These are phyloP conservation scores for Citrus australasica DNA, from an alignment of 345 rosid genomes.

Conservation along the genomic window DNA sequence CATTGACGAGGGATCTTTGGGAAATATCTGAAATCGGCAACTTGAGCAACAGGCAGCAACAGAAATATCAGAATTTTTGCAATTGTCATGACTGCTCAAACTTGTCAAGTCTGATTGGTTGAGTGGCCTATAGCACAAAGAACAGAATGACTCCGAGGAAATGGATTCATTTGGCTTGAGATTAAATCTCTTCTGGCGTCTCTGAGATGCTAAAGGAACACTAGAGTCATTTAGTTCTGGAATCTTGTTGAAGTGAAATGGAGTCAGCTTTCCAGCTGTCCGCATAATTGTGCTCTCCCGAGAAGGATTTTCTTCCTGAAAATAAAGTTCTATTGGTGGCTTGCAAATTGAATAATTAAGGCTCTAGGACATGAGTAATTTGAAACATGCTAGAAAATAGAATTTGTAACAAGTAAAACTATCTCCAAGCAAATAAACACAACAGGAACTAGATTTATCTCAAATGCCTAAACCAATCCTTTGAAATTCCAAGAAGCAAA, in stretches of 20 bases:
- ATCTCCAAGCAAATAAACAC: not conserved
- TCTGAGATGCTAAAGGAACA: conserved; percentile 77
- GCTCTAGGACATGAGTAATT: not conserved
- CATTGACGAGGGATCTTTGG: conserved; percentile 50
- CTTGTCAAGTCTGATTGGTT: conserved; percentile 35
- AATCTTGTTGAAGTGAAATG: conserved; percentile 81
- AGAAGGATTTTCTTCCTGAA: conserved; percentile 87
- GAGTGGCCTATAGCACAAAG: conserved; percentile 72
- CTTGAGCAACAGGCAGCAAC: conserved; percentile 68
- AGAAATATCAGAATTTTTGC: conserved; percentile 29
- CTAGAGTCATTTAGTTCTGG: conserved; percentile 60
- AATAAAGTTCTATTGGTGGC: conserved; percentile 12
- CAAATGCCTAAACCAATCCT: not conserved
- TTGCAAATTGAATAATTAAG: not conserved
- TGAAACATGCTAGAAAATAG: not conserved
- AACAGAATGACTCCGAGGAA: conserved; percentile 75
- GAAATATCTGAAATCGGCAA: conserved; percentile 84
- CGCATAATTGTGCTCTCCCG: conserved; percentile 84
- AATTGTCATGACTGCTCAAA: conserved; percentile 18
- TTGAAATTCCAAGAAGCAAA: not conserved
- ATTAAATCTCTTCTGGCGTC: conserved; percentile 74
- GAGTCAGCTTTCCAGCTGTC: conserved; percentile 93
- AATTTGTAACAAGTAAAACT: not conserved
- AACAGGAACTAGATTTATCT: not conserved
- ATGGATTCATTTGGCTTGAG: conserved; percentile 54